Conservation (phyloP, 495 filamentous ascomycete species). For the Neurospora sp. region DNA sequence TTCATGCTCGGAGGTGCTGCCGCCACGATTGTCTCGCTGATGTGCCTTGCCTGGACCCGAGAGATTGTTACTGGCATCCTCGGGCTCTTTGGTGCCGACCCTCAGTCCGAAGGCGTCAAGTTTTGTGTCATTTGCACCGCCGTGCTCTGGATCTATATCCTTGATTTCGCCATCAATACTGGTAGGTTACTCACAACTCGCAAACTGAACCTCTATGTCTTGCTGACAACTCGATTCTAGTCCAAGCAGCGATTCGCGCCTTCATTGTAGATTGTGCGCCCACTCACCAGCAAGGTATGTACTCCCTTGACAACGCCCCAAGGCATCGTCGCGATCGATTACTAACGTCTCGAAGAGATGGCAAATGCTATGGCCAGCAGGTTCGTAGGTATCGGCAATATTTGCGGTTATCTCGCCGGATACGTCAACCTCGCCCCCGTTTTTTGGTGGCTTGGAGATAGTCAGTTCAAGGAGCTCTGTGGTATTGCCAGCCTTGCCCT, state of each 20-base stretch:
- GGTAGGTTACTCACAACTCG: slow-evolving; percentile 36
- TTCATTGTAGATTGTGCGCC: slow-evolving; percentile 89
- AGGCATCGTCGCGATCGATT: slow-evolving; percentile 4
- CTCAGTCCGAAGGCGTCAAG: slow-evolving; percentile 49
- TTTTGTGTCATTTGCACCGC: slow-evolving; percentile 57
- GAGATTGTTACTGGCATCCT: slow-evolving; percentile 66
- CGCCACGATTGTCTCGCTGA: slow-evolving; percentile 62
- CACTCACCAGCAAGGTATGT: slow-evolving; percentile 68
- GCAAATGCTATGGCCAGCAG: slow-evolving; percentile 85
- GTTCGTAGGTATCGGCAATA: slow-evolving; percentile 73
- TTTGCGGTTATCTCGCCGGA: slow-evolving; percentile 74
- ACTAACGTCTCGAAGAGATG: slow-evolving; percentile 34
- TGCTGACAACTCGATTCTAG: slow-evolving; percentile 26
- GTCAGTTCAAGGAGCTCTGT: slow-evolving; percentile 84
- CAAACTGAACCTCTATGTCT: neutral
- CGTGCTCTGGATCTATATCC: slow-evolving; percentile 71
- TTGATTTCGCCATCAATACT: slow-evolving; percentile 91
- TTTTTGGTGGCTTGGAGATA: slow-evolving; percentile 67
- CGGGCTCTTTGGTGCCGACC: slow-evolving; percentile 59
- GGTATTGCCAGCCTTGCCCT: slow-evolving; percentile 68
- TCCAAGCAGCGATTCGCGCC: slow-evolving; percentile 79
- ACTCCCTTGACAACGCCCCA: neutral
- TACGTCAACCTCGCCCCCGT: slow-evolving; percentile 63
- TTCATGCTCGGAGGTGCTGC: slow-evolving; percentile 73
- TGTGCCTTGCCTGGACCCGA: slow-evolving; percentile 71